Evolutionary conservation across 345 rosid genomes (phyloP), one percentile per base, ranked within the genome.

Genomic region (Combretum micranthum): DNA sequence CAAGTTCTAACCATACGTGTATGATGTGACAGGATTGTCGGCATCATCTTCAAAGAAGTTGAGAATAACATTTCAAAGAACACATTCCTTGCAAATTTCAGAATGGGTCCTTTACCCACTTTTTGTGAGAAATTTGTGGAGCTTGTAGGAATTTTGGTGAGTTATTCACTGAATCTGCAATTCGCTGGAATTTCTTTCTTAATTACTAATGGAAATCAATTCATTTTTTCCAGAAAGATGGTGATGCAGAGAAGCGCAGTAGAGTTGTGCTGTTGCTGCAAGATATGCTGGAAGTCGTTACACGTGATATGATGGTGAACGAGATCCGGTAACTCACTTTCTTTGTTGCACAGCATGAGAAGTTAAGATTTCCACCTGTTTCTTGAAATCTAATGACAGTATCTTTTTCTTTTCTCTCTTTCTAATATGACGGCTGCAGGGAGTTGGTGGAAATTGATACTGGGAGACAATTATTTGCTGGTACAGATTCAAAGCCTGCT

Each of bases 401-500:
- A 25, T 3, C 20, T 32, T 42, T 26, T 22, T 44, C 4, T 50
- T 12, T 13, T 42, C 16, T 43, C 6, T 50, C 44, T 22, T 20
- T 15, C 32, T 25, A 25, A 25, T 25, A 25, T 25, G 32, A 25
- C 6, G 32, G 32, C 59, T 63, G 61, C 81, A 92, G 99, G 25
- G 99, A 92, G 63, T 61, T 86, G 73, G 77, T 76, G 52, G 99
- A 92, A 69, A 79, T 84, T 65, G 96, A 93, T 68, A 80, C 91
- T 13, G 96, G 94, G 71, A 77, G 93, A 77, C 97, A 93, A 75
- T 81, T 93, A 55, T 93, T 93, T 81, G 85, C 90, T 71, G 98
- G 98, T 58, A 84, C 86, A 44, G 96, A 77, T 60, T 72, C 86
- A 55, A 88, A 77, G 68, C 95, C 98, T 60, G 95, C 98, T 61